These are phyloP conservation scores for Termitomyces sp. DNA, from an alignment of 768 basidiomycete species.

Conservation along the genomic window DNA sequence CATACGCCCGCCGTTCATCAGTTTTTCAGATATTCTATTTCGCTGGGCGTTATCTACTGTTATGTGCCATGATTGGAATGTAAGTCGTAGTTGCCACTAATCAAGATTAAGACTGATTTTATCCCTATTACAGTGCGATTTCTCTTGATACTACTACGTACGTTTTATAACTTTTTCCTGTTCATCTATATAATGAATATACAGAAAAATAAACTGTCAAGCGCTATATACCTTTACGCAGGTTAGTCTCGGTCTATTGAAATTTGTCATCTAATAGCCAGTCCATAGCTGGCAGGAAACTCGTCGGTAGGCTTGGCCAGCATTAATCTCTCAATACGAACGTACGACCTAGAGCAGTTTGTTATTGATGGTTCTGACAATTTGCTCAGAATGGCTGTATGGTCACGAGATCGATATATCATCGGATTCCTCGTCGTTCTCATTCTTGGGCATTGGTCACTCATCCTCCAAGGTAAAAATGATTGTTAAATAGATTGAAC, in stretches of 20 bases:
- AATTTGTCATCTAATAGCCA: background rate
- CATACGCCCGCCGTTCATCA: background rate
- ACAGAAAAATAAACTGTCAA: conserved; percentile 57
- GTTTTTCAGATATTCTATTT: conserved; percentile 59
- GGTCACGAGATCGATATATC: conserved; percentile 56
- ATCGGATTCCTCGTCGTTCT: conserved; percentile 47
- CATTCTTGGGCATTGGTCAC: conserved; percentile 68
- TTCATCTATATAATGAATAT: background rate
- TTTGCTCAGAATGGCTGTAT: conserved; percentile 50
- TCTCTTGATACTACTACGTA: conserved; percentile 48
- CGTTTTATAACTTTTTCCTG: conserved; percentile 7
- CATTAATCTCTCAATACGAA: conserved; percentile 57
- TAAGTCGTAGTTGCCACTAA: conserved; percentile 28
- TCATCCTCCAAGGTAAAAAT: conserved; percentile 59
- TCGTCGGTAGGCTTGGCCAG: conserved; percentile 57
- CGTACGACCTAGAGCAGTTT: conserved; percentile 32
- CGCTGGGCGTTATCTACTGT: conserved; percentile 57
- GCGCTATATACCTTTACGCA: conserved; percentile 64
- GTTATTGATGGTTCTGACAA: background rate
- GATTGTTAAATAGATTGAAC: background rate
- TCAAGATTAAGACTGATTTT: background rate
- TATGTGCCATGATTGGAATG: conserved; percentile 71
- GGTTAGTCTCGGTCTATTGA: conserved; percentile 21
- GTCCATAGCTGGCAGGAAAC: conserved; percentile 28
- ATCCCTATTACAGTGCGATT: conserved; percentile 35